Percentiles rank a stretch among this genome's conserved stretches.
Conservation (phyloP, 768 basidiomycete genomes). For the Lentinula boryana region DNA sequence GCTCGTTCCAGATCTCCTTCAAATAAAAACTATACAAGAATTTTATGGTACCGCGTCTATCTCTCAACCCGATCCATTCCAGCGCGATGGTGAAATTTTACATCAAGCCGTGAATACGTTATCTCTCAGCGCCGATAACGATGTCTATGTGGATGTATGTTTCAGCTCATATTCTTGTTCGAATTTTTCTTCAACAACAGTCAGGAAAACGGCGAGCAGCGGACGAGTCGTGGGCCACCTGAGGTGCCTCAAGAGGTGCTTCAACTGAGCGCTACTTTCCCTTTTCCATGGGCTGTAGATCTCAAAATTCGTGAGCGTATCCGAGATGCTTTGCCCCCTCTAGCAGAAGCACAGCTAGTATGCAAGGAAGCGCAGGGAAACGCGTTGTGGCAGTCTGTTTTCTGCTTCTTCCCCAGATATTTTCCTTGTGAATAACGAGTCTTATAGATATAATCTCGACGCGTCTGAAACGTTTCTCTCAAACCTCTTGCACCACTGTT, state of each 20-base stretch:
- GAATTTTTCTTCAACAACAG: background rate
- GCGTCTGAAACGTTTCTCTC: conserved; percentile 65
- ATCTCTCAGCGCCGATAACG: background rate
- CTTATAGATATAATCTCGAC: conserved; percentile 56
- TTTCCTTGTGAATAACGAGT: background rate
- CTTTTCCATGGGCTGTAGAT: conserved; percentile 63
- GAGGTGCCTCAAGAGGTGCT: conserved; percentile 43
- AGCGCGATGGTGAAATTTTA: background rate
- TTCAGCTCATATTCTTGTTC: background rate
- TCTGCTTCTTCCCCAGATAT: background rate
- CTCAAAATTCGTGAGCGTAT: conserved; percentile 59
- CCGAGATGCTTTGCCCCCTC: conserved; percentile 54
- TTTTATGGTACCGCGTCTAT: conserved; percentile 35
- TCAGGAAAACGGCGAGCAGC: background rate
- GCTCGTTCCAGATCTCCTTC: conserved; percentile 50
- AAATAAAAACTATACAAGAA: conserved; percentile 64
- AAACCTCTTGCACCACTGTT: conserved; percentile 64
- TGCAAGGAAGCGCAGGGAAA: conserved; percentile 62
- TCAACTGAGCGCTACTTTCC: conserved; percentile 61
- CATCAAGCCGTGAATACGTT: background rate
- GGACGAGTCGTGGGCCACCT: conserved; percentile 17
- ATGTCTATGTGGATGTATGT: background rate
- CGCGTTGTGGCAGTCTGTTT: conserved; percentile 67
- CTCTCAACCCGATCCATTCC: conserved; percentile 20
- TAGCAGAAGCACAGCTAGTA: conserved; percentile 49